Evolutionary conservation across 345 rosid species (phyloP).

Genomic region (Arabis alpina): DNA sequence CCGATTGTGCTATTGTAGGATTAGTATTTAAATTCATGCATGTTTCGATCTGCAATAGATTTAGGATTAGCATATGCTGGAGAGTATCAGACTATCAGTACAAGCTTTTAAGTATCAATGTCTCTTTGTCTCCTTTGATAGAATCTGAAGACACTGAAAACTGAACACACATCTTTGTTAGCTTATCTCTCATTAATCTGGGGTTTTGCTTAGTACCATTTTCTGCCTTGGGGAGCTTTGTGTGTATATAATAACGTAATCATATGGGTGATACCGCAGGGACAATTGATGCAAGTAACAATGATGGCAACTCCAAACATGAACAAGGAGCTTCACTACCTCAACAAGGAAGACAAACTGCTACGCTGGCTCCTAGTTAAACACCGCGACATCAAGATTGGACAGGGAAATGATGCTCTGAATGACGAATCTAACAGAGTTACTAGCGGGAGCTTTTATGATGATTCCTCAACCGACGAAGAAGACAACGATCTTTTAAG

Average conservation of each 20-base stretch:
- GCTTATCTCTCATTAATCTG: constrained; percentile 9
- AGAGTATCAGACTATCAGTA: no score
- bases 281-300: constrained; percentile 79
- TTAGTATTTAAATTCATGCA: background rate
- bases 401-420: constrained; percentile 41
- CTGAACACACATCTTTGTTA: constrained; percentile 6
- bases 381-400: constrained; percentile 61
- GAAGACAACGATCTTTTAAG: constrained; percentile 37
- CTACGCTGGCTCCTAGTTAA: constrained; percentile 93
- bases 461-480: constrained; percentile 35
- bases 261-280: constrained; percentile 48
- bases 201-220: background rate
- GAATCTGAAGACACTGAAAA: constrained; percentile 5
- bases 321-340: constrained; percentile 90
- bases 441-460: constrained; percentile 27
- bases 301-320: constrained; percentile 96
- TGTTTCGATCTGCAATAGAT: background rate
- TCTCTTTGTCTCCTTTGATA: background rate
- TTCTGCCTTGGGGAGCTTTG: background rate
- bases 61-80: background rate
- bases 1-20: constrained; percentile 1
- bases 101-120: background rate
- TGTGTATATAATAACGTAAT: background rate
- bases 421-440: constrained; percentile 36
- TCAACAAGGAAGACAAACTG: constrained; percentile 92